Evolutionary conservation across 805 yeast species (phyloP).

Genomic region (Lachancea cidri): DNA sequence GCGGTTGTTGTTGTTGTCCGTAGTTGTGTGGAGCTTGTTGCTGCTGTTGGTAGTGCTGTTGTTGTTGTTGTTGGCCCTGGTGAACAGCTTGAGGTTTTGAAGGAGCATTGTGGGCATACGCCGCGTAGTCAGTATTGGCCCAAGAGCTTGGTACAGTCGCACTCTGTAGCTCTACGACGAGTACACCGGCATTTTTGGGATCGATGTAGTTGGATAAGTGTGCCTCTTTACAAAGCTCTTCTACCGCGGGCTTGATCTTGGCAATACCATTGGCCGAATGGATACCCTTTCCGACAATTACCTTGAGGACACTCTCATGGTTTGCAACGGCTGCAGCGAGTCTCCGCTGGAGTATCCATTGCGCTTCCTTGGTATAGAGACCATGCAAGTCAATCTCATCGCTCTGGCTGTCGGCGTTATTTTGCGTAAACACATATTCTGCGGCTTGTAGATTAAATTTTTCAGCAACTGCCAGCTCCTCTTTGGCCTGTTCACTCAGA

Average conservation of each 20-base stretch:
- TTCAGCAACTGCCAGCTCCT: slow-evolving; percentile 57
- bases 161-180: slow-evolving; percentile 58
- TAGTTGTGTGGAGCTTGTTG: slow-evolving; percentile 30
- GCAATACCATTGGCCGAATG: slow-evolving; percentile 82
- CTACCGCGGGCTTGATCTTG: slow-evolving; percentile 85
- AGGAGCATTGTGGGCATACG: slow-evolving; percentile 11
- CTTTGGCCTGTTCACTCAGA: slow-evolving; percentile 63
- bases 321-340: slow-evolving; percentile 56
- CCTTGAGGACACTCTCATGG: slow-evolving; percentile 59
- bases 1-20: slow-evolving; percentile 21
- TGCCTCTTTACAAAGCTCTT: slow-evolving; percentile 64
- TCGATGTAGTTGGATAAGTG: slow-evolving; percentile 59
- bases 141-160: slow-evolving; percentile 41
- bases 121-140: slow-evolving; percentile 18
- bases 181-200: slow-evolving; percentile 71
- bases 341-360: slow-evolving; percentile 66
- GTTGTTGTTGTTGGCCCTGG: slow-evolving; percentile 21
- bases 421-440: slow-evolving; percentile 78
- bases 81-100: slow-evolving; percentile 15
- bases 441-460: slow-evolving; percentile 76
- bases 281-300: slow-evolving; percentile 89
- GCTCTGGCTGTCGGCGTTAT: slow-evolving; percentile 77
- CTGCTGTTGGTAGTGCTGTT: slow-evolving; percentile 27
- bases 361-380: slow-evolving; percentile 82
- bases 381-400: slow-evolving; percentile 95